Evolutionary conservation across 2,329 filamentous ascomycete genomes (phyloP).

Genomic region (Alternaria sp.): DNA sequence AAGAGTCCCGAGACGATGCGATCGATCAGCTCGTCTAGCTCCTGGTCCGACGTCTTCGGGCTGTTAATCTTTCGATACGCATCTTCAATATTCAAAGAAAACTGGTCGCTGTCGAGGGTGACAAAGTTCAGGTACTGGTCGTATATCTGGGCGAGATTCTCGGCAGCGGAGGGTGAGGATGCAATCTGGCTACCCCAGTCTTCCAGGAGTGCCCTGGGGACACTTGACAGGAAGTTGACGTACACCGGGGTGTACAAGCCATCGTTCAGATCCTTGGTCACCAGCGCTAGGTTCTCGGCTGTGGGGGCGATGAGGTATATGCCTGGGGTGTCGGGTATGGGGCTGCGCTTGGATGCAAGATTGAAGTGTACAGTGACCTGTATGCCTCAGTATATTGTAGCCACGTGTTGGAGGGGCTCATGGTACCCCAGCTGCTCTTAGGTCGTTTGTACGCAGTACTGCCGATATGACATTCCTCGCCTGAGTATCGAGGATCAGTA

Average conservation of each 20-base stretch:
- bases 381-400: constrained; percentile 69
- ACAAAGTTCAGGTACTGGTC: constrained; percentile 67
- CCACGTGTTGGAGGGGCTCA: background rate
- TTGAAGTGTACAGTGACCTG: constrained; percentile 59
- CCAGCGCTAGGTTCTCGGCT: constrained; percentile 77
- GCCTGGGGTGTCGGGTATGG: constrained; percentile 81
- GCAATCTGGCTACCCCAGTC: constrained; percentile 88
- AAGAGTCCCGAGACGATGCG: constrained; percentile 96
- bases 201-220: constrained; percentile 88
- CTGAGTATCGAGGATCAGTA: constrained; percentile 91
- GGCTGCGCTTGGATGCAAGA: constrained; percentile 80
- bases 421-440: constrained; percentile 81
- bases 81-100: constrained; percentile 66
- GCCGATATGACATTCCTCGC: constrained; percentile 97
- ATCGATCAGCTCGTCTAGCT: constrained; percentile 87
- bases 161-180: constrained; percentile 82
- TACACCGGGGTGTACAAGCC: constrained; percentile 89
- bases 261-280: constrained; percentile 85
- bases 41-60: constrained; percentile 86
- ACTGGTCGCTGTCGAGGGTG: constrained; percentile 4
- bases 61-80: constrained; percentile 98
- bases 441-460: constrained; percentile 90
- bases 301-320: constrained; percentile 96
- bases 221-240: constrained; percentile 95
- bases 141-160: constrained; percentile 89